Evolutionary conservation across 257 asterid genomes (phyloP).

Genomic region (Solanum gracilifrons): DNA sequence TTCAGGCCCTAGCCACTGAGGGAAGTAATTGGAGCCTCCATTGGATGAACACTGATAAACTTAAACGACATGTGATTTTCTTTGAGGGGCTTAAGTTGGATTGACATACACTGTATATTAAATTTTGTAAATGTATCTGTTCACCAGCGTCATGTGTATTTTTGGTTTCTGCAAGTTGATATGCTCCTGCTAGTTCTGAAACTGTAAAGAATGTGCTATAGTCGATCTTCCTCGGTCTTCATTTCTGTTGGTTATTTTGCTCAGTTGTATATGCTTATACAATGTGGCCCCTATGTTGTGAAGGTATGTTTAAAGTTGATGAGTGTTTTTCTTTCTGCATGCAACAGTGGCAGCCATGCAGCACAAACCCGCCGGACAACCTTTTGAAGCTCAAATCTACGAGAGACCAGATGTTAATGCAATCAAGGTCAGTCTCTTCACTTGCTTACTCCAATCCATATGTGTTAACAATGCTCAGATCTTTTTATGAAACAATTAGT

Average conservation of each 20-base stretch:
- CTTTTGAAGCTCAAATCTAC: conserved; percentile 40
- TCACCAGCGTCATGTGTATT: background rate
- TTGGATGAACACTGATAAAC: background rate
- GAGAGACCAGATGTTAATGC: conserved; percentile 47
- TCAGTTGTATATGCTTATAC: background rate
- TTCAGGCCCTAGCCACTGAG: background rate
- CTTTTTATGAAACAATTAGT: background rate
- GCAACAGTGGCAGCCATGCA: conserved; percentile 44
- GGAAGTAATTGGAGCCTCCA: background rate
- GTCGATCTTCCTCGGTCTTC: background rate
- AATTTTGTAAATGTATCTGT: background rate
- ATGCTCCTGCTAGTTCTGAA: background rate
- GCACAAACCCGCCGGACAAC: conserved; percentile 32
- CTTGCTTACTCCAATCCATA: background rate
- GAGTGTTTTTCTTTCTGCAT: conserved; percentile 18
- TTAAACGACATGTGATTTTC: background rate
- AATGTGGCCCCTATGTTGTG: background rate
- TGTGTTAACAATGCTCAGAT: background rate
- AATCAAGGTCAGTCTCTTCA: conserved; percentile 48
- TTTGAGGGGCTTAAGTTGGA: background rate
- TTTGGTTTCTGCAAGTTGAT: background rate
- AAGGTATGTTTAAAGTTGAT: conserved; percentile 1
- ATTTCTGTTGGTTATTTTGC: background rate
- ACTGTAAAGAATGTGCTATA: background rate
- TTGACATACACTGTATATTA: background rate